phyloP scores from a whole-genome alignment of 2,329 filamentous ascomycete species.

The Graphiopsis chlorocephala region DNA sequence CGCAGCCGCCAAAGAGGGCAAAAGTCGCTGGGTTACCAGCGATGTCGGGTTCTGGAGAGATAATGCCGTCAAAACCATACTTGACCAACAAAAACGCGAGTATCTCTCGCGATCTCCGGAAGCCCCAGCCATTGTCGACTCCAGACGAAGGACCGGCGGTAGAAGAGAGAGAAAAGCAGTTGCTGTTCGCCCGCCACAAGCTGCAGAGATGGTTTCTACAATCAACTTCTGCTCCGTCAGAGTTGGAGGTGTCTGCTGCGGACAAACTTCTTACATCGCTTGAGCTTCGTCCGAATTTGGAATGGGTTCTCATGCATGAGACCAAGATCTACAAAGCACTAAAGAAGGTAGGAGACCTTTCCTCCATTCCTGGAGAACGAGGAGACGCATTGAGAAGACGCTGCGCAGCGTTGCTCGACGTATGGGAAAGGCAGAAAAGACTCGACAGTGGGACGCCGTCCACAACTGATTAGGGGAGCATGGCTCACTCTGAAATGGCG shows the following conservation, averaged over 20 bases:
- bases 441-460: background rate
- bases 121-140: too few species aligned
- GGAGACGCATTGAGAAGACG: background rate
- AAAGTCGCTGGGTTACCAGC: background rate
- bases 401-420: background rate
- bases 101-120: background rate
- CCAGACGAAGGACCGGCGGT: background rate
- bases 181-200: background rate
- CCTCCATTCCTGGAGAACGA: background rate
- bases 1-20: too few species aligned
- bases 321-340: background rate
- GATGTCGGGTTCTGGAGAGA: background rate
- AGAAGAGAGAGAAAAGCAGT: background rate
- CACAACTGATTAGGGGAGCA: slow-evolving; percentile 1
- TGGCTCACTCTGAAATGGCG: background rate
- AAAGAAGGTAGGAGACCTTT: background rate
- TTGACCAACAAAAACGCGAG: background rate
- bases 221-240: background rate
- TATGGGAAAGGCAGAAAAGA: background rate
- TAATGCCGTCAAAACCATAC: slow-evolving; percentile 2
- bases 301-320: background rate
- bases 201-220: background rate
- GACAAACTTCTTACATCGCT: background rate
- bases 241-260: background rate
- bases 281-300: background rate